A percentile compares a stretch with the other conserved stretches of the same genome.
Evolutionary conservation across 441 rosid genomes (phyloP).

Genomic region (Raphanus hybrid): DNA sequence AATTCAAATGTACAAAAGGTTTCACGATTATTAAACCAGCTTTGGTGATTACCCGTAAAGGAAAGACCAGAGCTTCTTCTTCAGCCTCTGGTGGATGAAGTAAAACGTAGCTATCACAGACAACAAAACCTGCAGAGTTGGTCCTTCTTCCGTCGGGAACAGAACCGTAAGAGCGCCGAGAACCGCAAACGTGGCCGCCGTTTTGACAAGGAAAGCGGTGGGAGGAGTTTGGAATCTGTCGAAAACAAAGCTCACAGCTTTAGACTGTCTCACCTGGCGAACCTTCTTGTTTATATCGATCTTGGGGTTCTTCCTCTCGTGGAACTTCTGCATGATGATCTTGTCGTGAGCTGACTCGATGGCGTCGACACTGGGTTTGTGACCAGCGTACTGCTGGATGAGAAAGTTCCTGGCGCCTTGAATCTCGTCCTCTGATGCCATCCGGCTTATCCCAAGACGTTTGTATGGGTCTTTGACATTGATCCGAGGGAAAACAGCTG

Average conservation of each 20-base stretch:
- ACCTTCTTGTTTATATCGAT: conserved; percentile 75
- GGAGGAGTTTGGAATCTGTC: conserved; percentile 86
- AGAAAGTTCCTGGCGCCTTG: conserved; percentile 94
- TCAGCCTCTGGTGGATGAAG: conserved; percentile 77
- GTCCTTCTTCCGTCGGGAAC: conserved; percentile 99
- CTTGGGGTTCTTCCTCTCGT: conserved; percentile 87
- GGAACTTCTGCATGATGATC: conserved; percentile 94
- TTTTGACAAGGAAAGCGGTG: conserved; percentile 62
- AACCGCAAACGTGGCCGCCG: conserved; percentile 67
- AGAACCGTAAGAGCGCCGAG: conserved; percentile 82
- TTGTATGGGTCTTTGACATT: conserved; percentile 84
- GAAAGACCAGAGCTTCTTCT: conserved; percentile 71
- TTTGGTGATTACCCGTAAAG: conserved; percentile 64
- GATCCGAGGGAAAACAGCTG: conserved; percentile 78
- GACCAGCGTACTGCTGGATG: conserved; percentile 76
- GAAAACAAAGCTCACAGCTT: conserved; percentile 64
- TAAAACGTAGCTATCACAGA: conserved; percentile 80
- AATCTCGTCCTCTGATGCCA: conserved; percentile 95
- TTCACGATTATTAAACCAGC: no score
- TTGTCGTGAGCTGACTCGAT: conserved; percentile 94
- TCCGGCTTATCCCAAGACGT: conserved; percentile 90
- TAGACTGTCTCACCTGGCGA: conserved; percentile 78
- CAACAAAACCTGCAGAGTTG: conserved; percentile 85
- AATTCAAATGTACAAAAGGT: no score
- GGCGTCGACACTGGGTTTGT: conserved; percentile 95